These are phyloP conservation scores for Lodderomyces pseudojiufengensis DNA, from an alignment of 1,139 yeast species.

Conservation along the genomic window DNA sequence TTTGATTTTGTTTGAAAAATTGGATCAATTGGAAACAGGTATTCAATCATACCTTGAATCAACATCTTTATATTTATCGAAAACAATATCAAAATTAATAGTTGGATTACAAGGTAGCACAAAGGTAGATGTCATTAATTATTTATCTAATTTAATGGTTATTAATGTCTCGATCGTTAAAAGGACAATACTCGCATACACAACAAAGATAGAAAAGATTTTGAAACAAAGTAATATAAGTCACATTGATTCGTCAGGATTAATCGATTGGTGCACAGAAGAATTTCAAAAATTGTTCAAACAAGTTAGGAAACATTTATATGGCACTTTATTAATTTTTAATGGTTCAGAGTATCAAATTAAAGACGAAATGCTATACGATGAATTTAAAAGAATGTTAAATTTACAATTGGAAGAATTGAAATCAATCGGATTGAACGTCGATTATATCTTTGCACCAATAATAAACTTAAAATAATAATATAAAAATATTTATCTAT, in stretches of 20 bases:
- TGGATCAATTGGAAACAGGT: constrained; percentile 39
- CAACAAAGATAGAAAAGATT: constrained; percentile 32
- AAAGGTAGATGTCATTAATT: constrained; percentile 43
- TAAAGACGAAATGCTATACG: constrained; percentile 28
- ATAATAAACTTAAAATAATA: constrained; percentile 12
- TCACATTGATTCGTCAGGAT: constrained; percentile 40
- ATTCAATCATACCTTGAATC: constrained; percentile 36
- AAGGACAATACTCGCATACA: constrained; percentile 33
- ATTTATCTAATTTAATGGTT: constrained; percentile 41
- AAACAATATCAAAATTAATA: constrained; percentile 34
- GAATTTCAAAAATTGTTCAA: constrained; percentile 61
- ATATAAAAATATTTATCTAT: constrained; percentile 11
- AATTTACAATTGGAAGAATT: constrained; percentile 59
- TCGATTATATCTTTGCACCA: constrained; percentile 56
- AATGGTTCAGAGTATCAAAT: constrained; percentile 23
- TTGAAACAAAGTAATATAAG: constrained; percentile 18
- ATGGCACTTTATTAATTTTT: constrained; percentile 51
- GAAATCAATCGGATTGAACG: constrained; percentile 66
- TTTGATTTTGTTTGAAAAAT: constrained; percentile 34
- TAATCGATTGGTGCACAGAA: constrained; percentile 63
- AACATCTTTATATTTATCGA: constrained; percentile 31
- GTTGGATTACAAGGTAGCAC: constrained; percentile 46
- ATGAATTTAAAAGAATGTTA: constrained; percentile 51
- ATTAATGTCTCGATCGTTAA: constrained; percentile 39
- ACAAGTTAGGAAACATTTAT: constrained; percentile 62